Evolutionary conservation across 2,329 filamentous ascomycete genomes (phyloP), one percentile per base, ranked within the genome.

Genomic region (Paracoccidioides brasiliensis): DNA sequence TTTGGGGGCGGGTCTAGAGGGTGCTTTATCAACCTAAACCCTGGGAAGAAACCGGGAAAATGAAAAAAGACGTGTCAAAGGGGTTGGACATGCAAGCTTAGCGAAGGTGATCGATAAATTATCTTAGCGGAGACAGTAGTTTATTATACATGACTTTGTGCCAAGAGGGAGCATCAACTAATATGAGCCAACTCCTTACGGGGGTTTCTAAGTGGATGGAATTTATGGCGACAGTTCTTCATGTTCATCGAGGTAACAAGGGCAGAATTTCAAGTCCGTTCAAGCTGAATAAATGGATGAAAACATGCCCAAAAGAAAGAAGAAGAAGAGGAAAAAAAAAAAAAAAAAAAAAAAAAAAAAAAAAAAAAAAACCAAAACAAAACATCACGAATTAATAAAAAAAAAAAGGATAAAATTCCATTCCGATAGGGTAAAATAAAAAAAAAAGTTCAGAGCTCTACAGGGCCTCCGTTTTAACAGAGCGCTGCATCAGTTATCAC

Each of bases 371-470:
- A 52, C 49, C 15, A 15, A 40, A 40, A 10, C 33, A 35, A 41
- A 33, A 48, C 5, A 9, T 37, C 32, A 28, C 22, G 10, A 9
- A 14, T 40, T 38, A 22, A 53, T 32, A 46, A 44, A 46, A 55
- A 53, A 53, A 53, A 14, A 50, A 32, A 57, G 59, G 53, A 56
- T 40, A 60, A 57, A 58, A 52, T 57, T 64, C 62, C 64, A 66
- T 69, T 69, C 64, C 67, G 63, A 67, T 67, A 64, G 63, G 63
- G 66, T 30, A 48, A 67, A 63, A 64, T 65, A 61, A 65, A 30
- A 48, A 67, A 63, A 64, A 65, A 61, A 65, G 66, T 64, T 67
- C 64, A 69, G 67, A 68, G 67, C 63, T 69, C 66, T 69, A 69
- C 66, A 70, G 66, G 67, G 65, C 69, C 67, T 63, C 64, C 64